Conservation (phyloP, 306 rosid genomes). For the Carpinus fangiana region DNA sequence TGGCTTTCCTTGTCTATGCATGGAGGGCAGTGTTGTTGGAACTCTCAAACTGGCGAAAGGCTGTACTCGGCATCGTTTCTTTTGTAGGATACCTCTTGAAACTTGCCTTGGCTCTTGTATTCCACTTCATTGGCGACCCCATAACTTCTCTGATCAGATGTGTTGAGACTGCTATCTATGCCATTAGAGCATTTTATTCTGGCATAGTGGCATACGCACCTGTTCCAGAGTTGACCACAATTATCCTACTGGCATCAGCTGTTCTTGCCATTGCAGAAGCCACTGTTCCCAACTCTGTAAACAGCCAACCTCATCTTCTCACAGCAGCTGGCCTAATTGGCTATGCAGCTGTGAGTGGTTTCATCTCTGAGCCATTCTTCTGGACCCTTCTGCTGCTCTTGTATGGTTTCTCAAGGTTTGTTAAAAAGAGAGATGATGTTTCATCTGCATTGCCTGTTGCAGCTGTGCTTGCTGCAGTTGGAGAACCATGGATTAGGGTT, state of each 20-base stretch:
- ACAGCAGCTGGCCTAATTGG: constrained; percentile 73
- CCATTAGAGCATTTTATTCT: constrained; percentile 69
- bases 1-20: constrained; percentile 75
- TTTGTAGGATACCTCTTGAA: constrained; percentile 61
- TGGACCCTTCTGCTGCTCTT: constrained; percentile 76
- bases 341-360: constrained; percentile 72
- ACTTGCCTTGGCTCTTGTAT: constrained; percentile 54
- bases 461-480: constrained; percentile 80
- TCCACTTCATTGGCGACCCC: constrained; percentile 76
- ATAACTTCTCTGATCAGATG: constrained; percentile 58
- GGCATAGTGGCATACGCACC: constrained; percentile 74
- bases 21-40: constrained; percentile 95
- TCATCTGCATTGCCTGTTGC: constrained; percentile 79
- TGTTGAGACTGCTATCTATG: constrained; percentile 58
- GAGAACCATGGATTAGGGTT: constrained; percentile 90
- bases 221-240: constrained; percentile 53
- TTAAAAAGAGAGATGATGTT: constrained; percentile 69
- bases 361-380: constrained; percentile 81
- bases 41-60: constrained; percentile 73
- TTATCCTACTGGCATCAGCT: constrained; percentile 61
- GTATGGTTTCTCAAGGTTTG: constrained; percentile 58
- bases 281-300: constrained; percentile 56
- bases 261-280: constrained; percentile 85
- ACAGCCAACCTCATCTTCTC: constrained; percentile 67
- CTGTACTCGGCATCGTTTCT: constrained; percentile 38